Evolutionary conservation across 345 rosid species (phyloP), one percentile per base, ranked within the genome.

Genomic region (Orychophragmus violaceus): DNA sequence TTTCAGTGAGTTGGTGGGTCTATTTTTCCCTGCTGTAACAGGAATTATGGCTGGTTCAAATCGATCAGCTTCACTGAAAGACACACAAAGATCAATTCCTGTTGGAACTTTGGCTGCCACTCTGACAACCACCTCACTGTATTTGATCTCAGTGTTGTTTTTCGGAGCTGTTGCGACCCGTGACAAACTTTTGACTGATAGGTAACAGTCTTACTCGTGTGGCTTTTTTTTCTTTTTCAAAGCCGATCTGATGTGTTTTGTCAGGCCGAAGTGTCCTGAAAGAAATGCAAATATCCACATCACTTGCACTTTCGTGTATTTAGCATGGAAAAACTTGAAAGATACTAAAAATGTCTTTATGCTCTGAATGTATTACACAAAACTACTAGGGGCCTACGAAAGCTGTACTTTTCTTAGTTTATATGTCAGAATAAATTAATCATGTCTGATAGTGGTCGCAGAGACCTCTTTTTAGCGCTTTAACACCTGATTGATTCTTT

Each of bases 11-110:
- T 65, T 95, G 88, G 98, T 95, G 57, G 98, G 99, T 74, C 91
- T 95, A 63, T 95, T 91, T 81, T 95, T 95, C 78, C 99, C 99
- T 70, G 97, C 99, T 54, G 99, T 94, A 53, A 94, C 99, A 6
- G 99, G 97, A 74, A 90, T 94, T 60, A 89, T 95, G 99, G 96
- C 99, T 21, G 98, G 99, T 49, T 95, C 98, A 60, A 95, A 95
- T 79, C 83, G 99, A 78, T 95, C 98, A 65, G 90, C 96, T 22
- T 87, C 94, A 30, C 84, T 95, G 42, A 91, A 87, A 77, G 99
- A 95, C 69, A 95, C 99, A 5, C 99, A 95, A 70, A 93, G 82
- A 44, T 95, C 99, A 64, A 95, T 95, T 70, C 98, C 99, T 1
- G 5, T 91, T 23, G 99, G 99, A 66, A 95, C 99, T 55, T 79